A percentile compares a stretch with the other conserved stretches of the same genome.
Conservation (phyloP, 2,329 filamentous ascomycete genomes). For the Colletotrichum orchidophilum region DNA sequence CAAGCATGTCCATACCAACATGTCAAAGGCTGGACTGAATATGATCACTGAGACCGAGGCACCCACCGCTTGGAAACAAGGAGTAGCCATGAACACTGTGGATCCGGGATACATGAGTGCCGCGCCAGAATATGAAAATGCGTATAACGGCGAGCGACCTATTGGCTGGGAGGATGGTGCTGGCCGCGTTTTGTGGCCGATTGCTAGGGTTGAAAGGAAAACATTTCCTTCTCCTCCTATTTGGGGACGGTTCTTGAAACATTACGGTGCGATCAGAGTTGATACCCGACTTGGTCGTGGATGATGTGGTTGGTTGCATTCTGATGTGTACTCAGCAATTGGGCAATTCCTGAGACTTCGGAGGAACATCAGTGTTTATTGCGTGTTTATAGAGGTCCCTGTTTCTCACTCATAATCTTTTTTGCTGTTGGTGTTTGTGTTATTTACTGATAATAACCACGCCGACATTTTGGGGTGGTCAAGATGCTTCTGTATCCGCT, state of each 20-base stretch:
- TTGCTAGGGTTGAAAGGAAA: slow-evolving; percentile 21
- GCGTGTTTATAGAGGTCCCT: no score
- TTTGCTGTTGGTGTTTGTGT: no score
- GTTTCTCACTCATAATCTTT: no score
- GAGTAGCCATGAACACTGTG: slow-evolving; percentile 49
- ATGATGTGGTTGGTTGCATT: background rate
- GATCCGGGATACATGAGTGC: slow-evolving; percentile 51
- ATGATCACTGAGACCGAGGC: slow-evolving; percentile 52
- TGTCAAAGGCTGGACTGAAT: slow-evolving; percentile 51
- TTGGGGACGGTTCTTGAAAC: slow-evolving; percentile 5
- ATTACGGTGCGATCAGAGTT: background rate
- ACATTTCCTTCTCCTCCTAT: background rate
- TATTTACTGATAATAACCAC: no score
- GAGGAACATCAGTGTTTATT: no score
- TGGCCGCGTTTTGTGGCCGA: slow-evolving; percentile 46
- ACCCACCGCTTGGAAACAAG: slow-evolving; percentile 39
- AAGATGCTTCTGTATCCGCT: no score
- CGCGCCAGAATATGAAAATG: slow-evolving; percentile 41
- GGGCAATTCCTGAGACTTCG: background rate
- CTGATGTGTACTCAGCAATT: background rate
- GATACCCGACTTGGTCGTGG: background rate
- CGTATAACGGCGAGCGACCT: slow-evolving; percentile 40
- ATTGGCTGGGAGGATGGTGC: slow-evolving; percentile 50
- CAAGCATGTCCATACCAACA: slow-evolving; percentile 49
- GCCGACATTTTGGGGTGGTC: no score